Percentiles rank a stretch among this genome's conserved stretches.
Evolutionary conservation across 495 filamentous ascomycete genomes (phyloP).

Genomic region (Talaromyces proteolyticus): DNA sequence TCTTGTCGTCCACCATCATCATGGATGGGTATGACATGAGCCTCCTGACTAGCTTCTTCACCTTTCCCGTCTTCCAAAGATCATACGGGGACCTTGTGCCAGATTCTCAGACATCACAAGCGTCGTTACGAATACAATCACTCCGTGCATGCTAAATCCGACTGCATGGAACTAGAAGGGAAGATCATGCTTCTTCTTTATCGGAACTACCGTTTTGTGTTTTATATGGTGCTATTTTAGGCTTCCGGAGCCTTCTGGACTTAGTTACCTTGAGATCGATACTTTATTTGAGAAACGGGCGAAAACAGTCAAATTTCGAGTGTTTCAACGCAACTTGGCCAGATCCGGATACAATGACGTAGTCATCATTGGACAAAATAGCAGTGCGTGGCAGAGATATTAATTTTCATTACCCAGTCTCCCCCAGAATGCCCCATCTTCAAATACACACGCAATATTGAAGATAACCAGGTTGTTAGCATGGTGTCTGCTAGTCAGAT

Average conservation of each 20-base stretch:
- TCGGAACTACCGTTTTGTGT: slow-evolving; percentile 50
- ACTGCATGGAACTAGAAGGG: slow-evolving; percentile 57
- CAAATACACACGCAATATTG: too few species aligned
- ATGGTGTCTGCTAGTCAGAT: too few species aligned
- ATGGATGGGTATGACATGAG: slow-evolving; percentile 38
- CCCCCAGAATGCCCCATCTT: too few species aligned
- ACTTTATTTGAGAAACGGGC: slow-evolving; percentile 50
- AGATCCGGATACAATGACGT: too few species aligned
- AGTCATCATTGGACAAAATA: too few species aligned
- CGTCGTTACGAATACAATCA: slow-evolving; percentile 53
- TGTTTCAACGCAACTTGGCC: too few species aligned
- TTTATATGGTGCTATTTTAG: slow-evolving; percentile 57
- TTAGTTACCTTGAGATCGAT: slow-evolving; percentile 57
- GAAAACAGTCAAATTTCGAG: slow-evolving; percentile 54
- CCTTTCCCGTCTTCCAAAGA: slow-evolving; percentile 15
- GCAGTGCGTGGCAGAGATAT: too few species aligned
- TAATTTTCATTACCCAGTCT: too few species aligned
- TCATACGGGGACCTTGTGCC: slow-evolving; percentile 18
- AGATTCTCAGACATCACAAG: slow-evolving; percentile 38
- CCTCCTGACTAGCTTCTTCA: slow-evolving; percentile 22
- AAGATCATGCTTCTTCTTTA: slow-evolving; percentile 62
- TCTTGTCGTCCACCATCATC: slow-evolving; percentile 27
- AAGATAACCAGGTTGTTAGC: too few species aligned
- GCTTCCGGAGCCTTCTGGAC: slow-evolving; percentile 52
- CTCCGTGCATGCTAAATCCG: slow-evolving; percentile 58